Evolutionary conservation across 305 asterid species (phyloP).

Genomic region (Solanum hybrid): DNA sequence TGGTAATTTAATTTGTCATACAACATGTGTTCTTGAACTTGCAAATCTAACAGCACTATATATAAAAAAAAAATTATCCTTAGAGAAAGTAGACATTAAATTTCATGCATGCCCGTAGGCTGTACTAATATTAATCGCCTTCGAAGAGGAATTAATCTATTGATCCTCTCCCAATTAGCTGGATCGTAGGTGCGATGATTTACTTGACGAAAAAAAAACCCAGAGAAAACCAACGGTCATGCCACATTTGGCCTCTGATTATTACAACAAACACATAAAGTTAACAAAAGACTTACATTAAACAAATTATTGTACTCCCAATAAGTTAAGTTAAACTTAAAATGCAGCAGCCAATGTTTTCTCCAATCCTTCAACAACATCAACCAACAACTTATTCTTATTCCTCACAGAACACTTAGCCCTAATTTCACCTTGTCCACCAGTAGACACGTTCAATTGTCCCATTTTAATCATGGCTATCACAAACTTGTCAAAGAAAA

Average conservation of each 20-base stretch:
- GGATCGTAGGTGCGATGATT: no score
- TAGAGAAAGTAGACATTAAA: neutral
- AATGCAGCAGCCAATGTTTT: neutral
- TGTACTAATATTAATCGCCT: neutral
- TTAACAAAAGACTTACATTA: neutral
- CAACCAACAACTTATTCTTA: neutral
- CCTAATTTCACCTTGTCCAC: conserved; percentile 50
- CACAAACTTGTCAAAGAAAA: conserved; percentile 44
- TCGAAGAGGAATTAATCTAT: no score
- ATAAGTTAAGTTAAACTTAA: neutral
- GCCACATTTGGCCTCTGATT: neutral
- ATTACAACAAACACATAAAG: neutral
- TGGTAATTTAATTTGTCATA: neutral
- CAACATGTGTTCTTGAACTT: neutral
- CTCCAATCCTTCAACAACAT: neutral
- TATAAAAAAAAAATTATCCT: neutral
- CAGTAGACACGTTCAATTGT: conserved; percentile 51
- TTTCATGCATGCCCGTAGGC: neutral
- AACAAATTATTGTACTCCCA: neutral
- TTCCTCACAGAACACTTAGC: conserved; percentile 28
- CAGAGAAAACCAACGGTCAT: neutral
- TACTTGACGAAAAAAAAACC: neutral
- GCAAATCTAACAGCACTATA: neutral
- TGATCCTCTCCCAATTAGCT: neutral
- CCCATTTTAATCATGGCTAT: conserved; percentile 53